Conservation (phyloP, 371 early-diverging fungal species). For the Zychaea mexicana region DNA sequence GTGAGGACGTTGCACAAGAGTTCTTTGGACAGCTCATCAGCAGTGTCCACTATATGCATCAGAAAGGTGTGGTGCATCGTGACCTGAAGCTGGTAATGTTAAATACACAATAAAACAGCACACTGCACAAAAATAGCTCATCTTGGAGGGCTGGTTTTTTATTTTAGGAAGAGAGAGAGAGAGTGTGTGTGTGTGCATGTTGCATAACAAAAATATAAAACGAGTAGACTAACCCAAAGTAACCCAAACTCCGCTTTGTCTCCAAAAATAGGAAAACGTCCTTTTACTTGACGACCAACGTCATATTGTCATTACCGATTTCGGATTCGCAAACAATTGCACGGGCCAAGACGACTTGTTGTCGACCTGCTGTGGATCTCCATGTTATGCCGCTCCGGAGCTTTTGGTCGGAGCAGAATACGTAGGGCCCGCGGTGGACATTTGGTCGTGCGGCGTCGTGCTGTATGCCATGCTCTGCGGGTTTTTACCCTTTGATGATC, state of each 20-base stretch:
- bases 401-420: conserved; percentile 91
- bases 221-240: too few relatives aligned
- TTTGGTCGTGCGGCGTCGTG: conserved; percentile 94
- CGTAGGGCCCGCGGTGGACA: conserved; percentile 92
- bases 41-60: conserved; percentile 56
- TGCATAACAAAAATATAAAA: neutral
- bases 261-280: conserved; percentile 74
- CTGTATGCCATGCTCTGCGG: conserved; percentile 75
- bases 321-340: conserved; percentile 96
- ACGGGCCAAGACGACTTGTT: conserved; percentile 65
- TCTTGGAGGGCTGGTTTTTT: too few relatives aligned
- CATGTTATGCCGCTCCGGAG: conserved; percentile 97
- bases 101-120: too few relatives aligned
- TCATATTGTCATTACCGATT: conserved; percentile 94
- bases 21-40: conserved; percentile 70
- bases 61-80: conserved; percentile 56
- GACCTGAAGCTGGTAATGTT: conserved; percentile 60
- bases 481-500: conserved; percentile 80
- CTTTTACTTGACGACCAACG: conserved; percentile 73
- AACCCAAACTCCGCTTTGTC: neutral
- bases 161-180: too few relatives aligned
- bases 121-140: too few relatives aligned
- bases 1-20: conserved; percentile 53
- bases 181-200: too few relatives aligned
- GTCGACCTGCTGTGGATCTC: conserved; percentile 91